Conservation (phyloP, 169 alveolate species). For the Perkinsus chesapeaki region DNA sequence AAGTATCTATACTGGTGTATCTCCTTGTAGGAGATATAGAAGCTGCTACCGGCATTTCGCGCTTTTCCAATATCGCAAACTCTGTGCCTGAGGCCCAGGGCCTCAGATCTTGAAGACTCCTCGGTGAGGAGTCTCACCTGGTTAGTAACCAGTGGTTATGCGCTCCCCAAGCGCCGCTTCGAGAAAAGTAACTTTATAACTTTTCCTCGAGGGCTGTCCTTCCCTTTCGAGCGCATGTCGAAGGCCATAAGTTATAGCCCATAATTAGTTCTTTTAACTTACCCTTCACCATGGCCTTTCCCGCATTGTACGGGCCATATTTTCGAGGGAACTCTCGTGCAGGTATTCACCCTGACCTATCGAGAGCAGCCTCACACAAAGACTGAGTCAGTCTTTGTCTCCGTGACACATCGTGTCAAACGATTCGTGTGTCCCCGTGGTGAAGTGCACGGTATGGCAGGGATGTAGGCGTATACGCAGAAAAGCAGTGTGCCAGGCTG, state of each 20-base stretch:
- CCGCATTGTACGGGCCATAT: too few species aligned
- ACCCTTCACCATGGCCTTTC: neutral
- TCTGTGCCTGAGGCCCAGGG: neutral
- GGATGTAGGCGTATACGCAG: conserved; percentile 87
- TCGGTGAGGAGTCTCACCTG: neutral
- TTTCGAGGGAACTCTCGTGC: too few species aligned
- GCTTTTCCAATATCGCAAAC: too few species aligned
- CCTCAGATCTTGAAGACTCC: neutral
- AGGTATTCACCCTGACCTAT: too few species aligned
- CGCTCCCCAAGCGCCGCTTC: neutral
- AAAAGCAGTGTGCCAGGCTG: conserved; percentile 85
- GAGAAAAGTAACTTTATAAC: neutral
- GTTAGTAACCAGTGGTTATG: neutral
- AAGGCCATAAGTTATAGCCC: neutral
- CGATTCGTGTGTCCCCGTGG: too few species aligned
- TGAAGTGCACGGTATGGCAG: too few species aligned
- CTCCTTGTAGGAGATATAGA: neutral
- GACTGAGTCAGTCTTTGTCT: too few species aligned
- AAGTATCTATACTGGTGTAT: neutral
- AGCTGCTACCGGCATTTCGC: neutral
- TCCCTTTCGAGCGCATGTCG: neutral
- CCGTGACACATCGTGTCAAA: too few species aligned
- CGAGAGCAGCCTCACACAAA: too few species aligned
- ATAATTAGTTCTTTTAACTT: neutral
- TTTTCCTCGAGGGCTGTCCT: neutral